phyloP scores from a whole-genome alignment of 1,139 yeast genomes.

The Blastobotrys persicus region DNA sequence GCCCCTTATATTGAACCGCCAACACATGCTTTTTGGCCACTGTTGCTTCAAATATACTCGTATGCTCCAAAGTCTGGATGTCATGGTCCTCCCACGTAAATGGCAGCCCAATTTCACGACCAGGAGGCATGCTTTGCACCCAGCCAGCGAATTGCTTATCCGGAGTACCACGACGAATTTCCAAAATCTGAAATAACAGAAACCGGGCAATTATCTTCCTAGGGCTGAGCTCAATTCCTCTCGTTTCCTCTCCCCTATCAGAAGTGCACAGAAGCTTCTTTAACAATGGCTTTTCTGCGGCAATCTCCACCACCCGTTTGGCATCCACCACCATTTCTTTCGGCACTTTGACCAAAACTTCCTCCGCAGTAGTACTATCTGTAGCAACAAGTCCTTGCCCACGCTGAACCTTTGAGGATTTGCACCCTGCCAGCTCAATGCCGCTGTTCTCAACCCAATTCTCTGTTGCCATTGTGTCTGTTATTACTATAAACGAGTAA shows the following conservation, averaged over 20 bases:
- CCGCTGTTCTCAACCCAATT: constrained; percentile 16
- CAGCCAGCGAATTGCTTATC: constrained; percentile 25
- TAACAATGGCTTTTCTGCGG: constrained; percentile 21
- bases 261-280: constrained; percentile 21
- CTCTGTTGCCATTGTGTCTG: constrained; percentile 9
- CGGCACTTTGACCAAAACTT: constrained; percentile 26
- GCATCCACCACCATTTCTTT: constrained; percentile 23
- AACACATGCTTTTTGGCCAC: constrained; percentile 30
- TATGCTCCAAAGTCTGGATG: constrained; percentile 27
- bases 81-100: constrained; percentile 33
- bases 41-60: constrained; percentile 34
- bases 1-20: constrained; percentile 26
- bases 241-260: constrained; percentile 17
- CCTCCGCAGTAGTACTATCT: constrained; percentile 4
- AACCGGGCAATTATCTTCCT: constrained; percentile 26
- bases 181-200: constrained; percentile 24
- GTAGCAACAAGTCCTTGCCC: constrained; percentile 21
- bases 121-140: constrained; percentile 30
- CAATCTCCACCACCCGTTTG: constrained; percentile 21
- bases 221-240: constrained; percentile 22
- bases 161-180: constrained; percentile 24
- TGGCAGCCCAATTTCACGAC: constrained; percentile 33
- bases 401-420: constrained; percentile 14
- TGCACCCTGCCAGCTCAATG: constrained; percentile 16
- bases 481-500: no score